Base-by-base conservation (phyloP, 2,329 filamentous ascomycete species). In the Botrytis sinoallii region DNA sequence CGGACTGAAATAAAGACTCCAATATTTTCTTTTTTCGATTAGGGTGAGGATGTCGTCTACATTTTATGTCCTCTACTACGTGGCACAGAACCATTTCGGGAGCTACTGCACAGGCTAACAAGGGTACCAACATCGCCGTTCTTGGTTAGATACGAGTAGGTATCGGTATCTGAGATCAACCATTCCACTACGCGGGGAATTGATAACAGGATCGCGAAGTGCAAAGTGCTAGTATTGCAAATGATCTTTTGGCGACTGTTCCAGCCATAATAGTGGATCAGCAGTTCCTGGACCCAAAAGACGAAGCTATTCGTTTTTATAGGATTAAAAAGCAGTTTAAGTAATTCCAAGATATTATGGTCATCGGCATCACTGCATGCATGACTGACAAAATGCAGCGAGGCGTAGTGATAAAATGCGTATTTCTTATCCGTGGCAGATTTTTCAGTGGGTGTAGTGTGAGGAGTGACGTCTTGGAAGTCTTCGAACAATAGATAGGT, bases 41-140 rank as follows among this genome's bases (percentile, higher is more conserved):
- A 0, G 29, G 2, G 4, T 63, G 60, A 29, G 60, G 25, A 63
- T 63, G 38, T 2, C 2, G 38, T 1, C 1, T 63, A 3, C 60
- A 63, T 44, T 9, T 20, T 6, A 4, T 7, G 10, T 0, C 0
- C 9, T 10, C 7, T 9, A 42, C 6, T 9, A 1, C 8, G 5
- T 20, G 18, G 44, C 0, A 1, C 14, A 61, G 12, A 12, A 16
- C 22, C 5, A 1, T 14, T 25, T 61, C 22, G 3, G 35, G 60
- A 2, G 60, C 40, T 9, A 44, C 14, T 5, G 69, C 69, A 18
- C 59, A 71, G 22, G 38, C 29, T 3, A 71, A 16, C 7, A 44
- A 44, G 32, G 32, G 32, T 63, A 12, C 71, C 63, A 52, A 59
- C 32, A 16, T n/a, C 20, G 25, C n/a, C 20, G 4, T 40, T 9